Conservation (phyloP, 345 rosid genomes). For the Salix koriyanagi region DNA sequence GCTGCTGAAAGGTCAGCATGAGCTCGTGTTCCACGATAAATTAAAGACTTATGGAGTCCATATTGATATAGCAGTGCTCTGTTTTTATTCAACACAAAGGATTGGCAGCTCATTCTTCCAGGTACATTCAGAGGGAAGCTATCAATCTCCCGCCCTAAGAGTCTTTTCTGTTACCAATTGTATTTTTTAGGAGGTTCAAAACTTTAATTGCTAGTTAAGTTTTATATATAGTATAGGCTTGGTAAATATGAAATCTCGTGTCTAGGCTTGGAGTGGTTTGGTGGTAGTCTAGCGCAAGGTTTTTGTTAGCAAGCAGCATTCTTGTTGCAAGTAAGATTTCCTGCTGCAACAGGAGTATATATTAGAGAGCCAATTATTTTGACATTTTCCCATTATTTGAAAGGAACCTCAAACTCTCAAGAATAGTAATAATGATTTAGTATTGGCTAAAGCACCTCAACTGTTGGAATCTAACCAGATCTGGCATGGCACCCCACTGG, state of each 20-base stretch:
- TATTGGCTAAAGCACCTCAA: background rate
- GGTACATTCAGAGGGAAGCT: background rate
- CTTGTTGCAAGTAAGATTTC: background rate
- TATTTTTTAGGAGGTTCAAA: background rate
- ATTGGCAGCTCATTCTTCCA: background rate
- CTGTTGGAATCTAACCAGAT: background rate
- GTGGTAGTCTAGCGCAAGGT: constrained; percentile 1
- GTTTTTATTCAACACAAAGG: background rate
- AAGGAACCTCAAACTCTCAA: background rate
- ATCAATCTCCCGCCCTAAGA: background rate
- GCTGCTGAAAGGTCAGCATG: constrained; percentile 34
- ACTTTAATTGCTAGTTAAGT: background rate
- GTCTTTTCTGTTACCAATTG: background rate
- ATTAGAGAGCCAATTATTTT: background rate
- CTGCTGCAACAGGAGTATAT: background rate
- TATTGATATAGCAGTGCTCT: background rate
- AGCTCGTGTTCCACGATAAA: constrained; percentile 6
- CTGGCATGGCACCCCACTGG: background rate
- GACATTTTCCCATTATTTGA: background rate
- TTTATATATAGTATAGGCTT: background rate
- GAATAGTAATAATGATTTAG: background rate
- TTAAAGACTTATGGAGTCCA: background rate
- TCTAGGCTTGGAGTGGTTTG: background rate
- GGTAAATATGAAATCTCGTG: background rate
- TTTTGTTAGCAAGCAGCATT: background rate